A percentile compares a stretch with the other conserved stretches of the same genome.
These are phyloP conservation scores for Lepidium campestre DNA, from an alignment of 441 rosid species.

Conservation along the genomic window DNA sequence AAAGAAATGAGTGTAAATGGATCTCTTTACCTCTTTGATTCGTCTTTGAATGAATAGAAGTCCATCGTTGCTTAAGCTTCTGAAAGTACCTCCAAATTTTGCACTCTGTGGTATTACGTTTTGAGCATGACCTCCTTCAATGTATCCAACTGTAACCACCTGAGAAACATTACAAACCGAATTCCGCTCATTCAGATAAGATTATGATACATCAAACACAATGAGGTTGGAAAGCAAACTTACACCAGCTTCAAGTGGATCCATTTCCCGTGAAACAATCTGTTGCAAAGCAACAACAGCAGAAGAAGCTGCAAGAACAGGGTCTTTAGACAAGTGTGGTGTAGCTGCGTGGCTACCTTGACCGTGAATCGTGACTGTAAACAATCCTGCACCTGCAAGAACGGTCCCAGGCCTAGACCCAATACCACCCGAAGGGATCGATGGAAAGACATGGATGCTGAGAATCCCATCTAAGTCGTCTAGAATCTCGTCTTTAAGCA, in stretches of 20 bases:
- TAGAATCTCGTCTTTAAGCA: conserved; percentile 62
- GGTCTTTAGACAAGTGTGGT: conserved; percentile 55
- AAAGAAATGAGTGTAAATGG: not conserved
- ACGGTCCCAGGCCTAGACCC: conserved; percentile 59
- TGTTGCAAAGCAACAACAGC: conserved; percentile 66
- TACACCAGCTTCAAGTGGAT: conserved; percentile 74
- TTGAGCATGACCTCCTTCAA: conserved; percentile 51
- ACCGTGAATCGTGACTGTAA: conserved; percentile 46
- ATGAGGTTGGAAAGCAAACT: not conserved
- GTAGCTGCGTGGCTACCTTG: conserved; percentile 60
- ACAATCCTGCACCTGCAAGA: conserved; percentile 62
- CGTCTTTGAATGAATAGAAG: conserved; percentile 40
- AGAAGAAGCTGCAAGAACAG: conserved; percentile 63
- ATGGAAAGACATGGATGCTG: conserved; percentile 53
- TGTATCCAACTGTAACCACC: conserved; percentile 58
- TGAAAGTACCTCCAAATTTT: conserved; percentile 48
- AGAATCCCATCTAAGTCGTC: conserved; percentile 58
- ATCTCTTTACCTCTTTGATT: conserved; percentile 45
- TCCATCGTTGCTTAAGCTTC: conserved; percentile 49
- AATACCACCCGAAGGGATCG: conserved; percentile 44
- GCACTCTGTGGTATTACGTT: conserved; percentile 52
- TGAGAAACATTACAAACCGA: conserved; percentile 9
- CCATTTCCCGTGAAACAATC: conserved; percentile 62
- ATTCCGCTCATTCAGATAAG: not conserved
- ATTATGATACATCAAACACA: not conserved